phyloP scores from a whole-genome alignment of 2,329 filamentous ascomycete genomes.

The Gyromitra esculenta region DNA sequence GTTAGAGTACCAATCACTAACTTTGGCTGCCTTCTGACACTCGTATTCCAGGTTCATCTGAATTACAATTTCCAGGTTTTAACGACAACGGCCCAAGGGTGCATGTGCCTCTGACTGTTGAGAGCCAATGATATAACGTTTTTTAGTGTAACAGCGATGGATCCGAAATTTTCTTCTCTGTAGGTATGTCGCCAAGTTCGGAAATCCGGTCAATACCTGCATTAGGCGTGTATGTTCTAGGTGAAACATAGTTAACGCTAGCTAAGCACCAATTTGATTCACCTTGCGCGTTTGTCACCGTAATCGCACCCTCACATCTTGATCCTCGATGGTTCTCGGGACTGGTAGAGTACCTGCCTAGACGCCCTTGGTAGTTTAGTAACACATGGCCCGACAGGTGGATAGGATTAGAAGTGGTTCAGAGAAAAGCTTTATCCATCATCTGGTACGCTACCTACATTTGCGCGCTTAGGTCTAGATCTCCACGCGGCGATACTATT shows the following conservation, averaged over 20 bases:
- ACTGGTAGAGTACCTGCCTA: not conserved
- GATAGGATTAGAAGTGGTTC: not conserved
- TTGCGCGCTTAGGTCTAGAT: not conserved
- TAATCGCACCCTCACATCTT: not conserved
- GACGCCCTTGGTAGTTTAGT: no score
- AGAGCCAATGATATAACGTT: not conserved
- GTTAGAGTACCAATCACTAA: not conserved
- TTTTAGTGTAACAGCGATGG: not conserved
- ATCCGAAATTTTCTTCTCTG: not conserved
- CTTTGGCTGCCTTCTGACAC: not conserved
- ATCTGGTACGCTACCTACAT: not conserved
- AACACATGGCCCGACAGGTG: no score
- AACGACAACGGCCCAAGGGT: not conserved
- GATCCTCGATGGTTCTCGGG: not conserved
- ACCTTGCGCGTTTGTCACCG: not conserved
- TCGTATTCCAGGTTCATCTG: slow-evolving; percentile 18
- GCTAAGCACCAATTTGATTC: not conserved
- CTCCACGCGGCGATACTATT: not conserved
- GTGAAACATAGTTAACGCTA: not conserved
- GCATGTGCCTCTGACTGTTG: no score
- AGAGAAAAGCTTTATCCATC: not conserved
- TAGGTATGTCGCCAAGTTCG: not conserved
- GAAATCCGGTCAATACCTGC: not conserved
- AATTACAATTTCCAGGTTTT: not conserved
- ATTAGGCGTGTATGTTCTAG: not conserved